These are phyloP conservation scores for Trichoderma lentiforme DNA, from an alignment of 2,329 filamentous ascomycete species.

Conservation along the genomic window DNA sequence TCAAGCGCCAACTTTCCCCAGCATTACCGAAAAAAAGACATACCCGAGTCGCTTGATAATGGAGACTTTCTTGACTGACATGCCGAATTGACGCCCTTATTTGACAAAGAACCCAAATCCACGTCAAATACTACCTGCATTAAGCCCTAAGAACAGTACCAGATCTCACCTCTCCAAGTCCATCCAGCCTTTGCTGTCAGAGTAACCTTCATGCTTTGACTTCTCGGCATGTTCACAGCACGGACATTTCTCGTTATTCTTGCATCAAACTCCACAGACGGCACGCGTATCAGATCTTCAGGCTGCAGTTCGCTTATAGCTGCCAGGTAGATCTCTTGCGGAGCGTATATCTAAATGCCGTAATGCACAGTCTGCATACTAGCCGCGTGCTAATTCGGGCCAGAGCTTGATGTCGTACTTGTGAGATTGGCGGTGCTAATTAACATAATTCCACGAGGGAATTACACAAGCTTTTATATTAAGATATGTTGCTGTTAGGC, in stretches of 20 bases:
- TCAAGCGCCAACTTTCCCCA: neutral
- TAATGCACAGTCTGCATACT: neutral
- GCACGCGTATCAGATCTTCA: neutral
- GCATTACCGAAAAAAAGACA: neutral
- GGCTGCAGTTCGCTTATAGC: neutral
- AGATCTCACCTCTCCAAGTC: neutral
- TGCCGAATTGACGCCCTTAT: neutral
- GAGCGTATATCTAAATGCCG: neutral
- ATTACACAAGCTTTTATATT: neutral
- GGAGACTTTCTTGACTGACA: neutral
- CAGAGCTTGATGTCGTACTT: neutral
- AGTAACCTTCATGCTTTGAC: neutral
- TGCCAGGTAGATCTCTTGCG: neutral
- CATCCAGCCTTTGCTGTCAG: neutral
- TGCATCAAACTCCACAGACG: neutral
- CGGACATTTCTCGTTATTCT: neutral
- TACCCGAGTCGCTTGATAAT: neutral
- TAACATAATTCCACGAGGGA: neutral
- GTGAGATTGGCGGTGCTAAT: neutral
- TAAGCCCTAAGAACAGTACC: neutral
- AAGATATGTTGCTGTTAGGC: rapidly evolving
- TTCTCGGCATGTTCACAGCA: neutral
- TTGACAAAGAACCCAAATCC: neutral
- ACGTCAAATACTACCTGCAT: neutral
- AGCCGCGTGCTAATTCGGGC: neutral